Conservation (phyloP, 176 grass and related monocot genomes). For the Oryza punctata region DNA sequence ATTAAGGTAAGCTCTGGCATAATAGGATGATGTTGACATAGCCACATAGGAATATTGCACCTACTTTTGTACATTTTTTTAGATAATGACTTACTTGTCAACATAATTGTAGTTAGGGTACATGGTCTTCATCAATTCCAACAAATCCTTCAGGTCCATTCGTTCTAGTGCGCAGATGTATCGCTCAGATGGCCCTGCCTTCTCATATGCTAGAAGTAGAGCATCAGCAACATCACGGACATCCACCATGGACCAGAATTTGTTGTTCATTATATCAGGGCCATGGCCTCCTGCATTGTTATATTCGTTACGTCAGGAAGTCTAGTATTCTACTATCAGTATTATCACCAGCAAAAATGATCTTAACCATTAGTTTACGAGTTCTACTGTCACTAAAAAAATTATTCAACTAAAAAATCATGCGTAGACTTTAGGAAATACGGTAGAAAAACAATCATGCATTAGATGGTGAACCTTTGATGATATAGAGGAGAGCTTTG, state of each 20-base stretch:
- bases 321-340: no score
- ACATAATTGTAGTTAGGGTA: constrained; percentile 33
- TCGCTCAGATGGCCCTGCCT: not conserved
- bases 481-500: not conserved
- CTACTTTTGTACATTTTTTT: constrained; percentile 10
- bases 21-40: not conserved
- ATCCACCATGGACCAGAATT: constrained; percentile 14
- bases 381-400: no score
- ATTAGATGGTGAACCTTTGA: constrained; percentile 22
- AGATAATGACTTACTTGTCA: not conserved
- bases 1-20: no score
- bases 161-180: constrained; percentile 27
- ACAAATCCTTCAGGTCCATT: not conserved
- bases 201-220: constrained; percentile 19
- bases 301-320: no score
- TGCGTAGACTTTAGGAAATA: no score
- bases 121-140: not conserved
- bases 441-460: no score
- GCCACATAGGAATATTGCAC: not conserved
- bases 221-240: constrained; percentile 34
- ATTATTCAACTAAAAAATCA: no score
- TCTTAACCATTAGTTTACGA: no score
- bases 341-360: no score
- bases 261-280: not conserved
- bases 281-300: not conserved